These are phyloP conservation scores for Quercus ilex DNA, from an alignment of 306 rosid species.

Conservation along the genomic window DNA sequence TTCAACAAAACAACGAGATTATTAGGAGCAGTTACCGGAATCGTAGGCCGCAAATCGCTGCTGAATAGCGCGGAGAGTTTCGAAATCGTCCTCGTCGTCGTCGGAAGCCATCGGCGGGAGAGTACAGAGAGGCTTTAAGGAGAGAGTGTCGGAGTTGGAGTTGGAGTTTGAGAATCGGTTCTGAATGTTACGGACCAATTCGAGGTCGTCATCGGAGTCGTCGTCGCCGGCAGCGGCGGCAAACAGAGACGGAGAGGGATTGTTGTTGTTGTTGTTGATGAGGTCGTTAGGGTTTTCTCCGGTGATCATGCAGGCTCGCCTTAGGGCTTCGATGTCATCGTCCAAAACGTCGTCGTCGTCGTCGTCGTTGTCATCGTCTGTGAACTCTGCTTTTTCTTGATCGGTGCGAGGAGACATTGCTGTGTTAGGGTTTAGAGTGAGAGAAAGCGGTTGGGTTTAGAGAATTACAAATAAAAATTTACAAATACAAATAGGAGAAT, in stretches of 20 bases:
- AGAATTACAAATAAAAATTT: too few relatives aligned
- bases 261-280: neutral
- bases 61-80: slow-evolving; percentile 53
- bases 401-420: slow-evolving; percentile 42
- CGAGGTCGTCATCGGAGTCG: slow-evolving; percentile 34
- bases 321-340: slow-evolving; percentile 67
- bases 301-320: slow-evolving; percentile 54
- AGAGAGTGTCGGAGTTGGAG: slow-evolving; percentile 26
- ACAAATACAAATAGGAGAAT: too few relatives aligned
- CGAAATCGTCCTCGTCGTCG: slow-evolving; percentile 66
- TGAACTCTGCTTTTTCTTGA: slow-evolving; percentile 22
- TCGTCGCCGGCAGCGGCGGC: neutral
- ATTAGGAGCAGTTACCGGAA: slow-evolving; percentile 29
- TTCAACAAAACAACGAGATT: too few relatives aligned
- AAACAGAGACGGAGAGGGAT: neutral
- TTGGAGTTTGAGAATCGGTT: slow-evolving; percentile 36
- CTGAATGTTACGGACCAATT: slow-evolving; percentile 45
- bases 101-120: slow-evolving; percentile 43
- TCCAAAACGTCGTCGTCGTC: slow-evolving; percentile 41
- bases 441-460: neutral
- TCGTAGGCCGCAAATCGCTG: slow-evolving; percentile 51
- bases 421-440: neutral
- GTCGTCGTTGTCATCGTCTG: slow-evolving; percentile 7
- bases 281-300: slow-evolving; percentile 25
- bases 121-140: slow-evolving; percentile 27